These are phyloP conservation scores for Colletotrichum echinochloae DNA, from an alignment of 2,329 filamentous ascomycete genomes.

Conservation along the genomic window DNA sequence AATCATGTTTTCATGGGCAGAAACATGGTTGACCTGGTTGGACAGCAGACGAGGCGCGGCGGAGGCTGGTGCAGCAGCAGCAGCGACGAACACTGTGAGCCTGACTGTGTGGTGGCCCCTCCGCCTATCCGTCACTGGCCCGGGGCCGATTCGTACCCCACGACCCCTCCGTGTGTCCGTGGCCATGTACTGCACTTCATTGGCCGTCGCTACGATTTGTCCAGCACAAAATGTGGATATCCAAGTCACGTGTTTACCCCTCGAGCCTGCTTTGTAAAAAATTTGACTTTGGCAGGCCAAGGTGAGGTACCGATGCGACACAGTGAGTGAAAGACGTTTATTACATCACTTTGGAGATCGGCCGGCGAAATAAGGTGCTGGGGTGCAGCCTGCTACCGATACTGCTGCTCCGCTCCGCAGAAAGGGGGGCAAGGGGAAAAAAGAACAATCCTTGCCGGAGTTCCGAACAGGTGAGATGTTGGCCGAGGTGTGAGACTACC, in stretches of 20 bases:
- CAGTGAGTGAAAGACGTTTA: constrained; percentile 8
- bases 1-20: constrained; percentile 36
- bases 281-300: constrained; percentile 22
- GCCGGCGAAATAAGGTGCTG: neutral
- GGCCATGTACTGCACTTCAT: neutral
- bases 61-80: constrained; percentile 14
- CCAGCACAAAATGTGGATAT: neutral
- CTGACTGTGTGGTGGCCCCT: constrained; percentile 28
- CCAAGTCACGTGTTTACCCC: constrained; percentile 29
- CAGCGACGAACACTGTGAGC: constrained; percentile 23
- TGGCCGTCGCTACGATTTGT: constrained; percentile 5
- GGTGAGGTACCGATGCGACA: constrained; percentile 18
- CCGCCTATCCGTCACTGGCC: constrained; percentile 38
- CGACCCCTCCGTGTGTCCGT: constrained; percentile 23
- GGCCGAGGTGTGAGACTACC: neutral
- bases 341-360: constrained; percentile 32
- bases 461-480: constrained; percentile 4
- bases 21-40: constrained; percentile 32
- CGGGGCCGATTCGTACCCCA: constrained; percentile 32
- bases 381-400: neutral
- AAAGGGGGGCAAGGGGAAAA: no score
- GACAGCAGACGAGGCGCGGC: constrained; percentile 11
- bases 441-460: neutral
- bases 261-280: no score
- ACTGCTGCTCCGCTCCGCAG: no score